These are phyloP conservation scores for Nakataea oryzae DNA, from an alignment of 2,329 filamentous ascomycete genomes.

Conservation along the genomic window DNA sequence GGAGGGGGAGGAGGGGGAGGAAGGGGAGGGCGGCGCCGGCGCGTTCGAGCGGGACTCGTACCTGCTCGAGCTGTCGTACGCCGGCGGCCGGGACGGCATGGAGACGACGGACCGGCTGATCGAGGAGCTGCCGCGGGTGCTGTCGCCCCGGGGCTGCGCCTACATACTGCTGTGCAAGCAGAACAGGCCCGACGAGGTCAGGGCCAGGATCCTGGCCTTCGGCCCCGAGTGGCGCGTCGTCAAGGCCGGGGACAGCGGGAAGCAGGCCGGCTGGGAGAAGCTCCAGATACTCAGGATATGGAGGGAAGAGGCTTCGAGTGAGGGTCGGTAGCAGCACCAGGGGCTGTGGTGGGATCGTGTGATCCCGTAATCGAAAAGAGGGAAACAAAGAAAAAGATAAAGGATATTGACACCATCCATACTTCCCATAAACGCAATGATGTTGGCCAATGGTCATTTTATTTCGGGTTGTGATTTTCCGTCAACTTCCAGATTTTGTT, in stretches of 20 bases:
- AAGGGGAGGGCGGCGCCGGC: conserved; percentile 8
- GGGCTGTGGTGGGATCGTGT: not conserved
- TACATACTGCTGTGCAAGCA: conserved; percentile 86
- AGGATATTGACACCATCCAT: not conserved
- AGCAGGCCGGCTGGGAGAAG: conserved; percentile 88
- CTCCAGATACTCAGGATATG: conserved; percentile 82
- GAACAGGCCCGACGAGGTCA: conserved; percentile 59
- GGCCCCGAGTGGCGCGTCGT: conserved; percentile 56
- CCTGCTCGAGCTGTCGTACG: conserved; percentile 76
- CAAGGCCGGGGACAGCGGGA: conserved; percentile 73
- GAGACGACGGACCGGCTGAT: conserved; percentile 79
- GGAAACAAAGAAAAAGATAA: too few relatives aligned
- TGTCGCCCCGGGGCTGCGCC: conserved; percentile 63
- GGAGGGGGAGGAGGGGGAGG: too few relatives aligned
- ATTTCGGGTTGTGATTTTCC: not conserved
- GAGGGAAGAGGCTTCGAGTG: conserved; percentile 31
- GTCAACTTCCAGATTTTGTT: not conserved
- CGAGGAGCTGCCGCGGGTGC: conserved; percentile 50
- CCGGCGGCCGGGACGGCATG: conserved; percentile 86
- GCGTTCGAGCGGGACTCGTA: conserved; percentile 71
- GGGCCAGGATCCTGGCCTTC: conserved; percentile 16
- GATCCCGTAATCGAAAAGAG: not conserved
- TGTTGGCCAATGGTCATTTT: not conserved
- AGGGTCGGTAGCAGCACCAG: not conserved
- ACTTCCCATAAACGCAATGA: not conserved